phyloP scores from a whole-genome alignment of 352 stramenopile species.

The Aphanomyces invadans region DNA sequence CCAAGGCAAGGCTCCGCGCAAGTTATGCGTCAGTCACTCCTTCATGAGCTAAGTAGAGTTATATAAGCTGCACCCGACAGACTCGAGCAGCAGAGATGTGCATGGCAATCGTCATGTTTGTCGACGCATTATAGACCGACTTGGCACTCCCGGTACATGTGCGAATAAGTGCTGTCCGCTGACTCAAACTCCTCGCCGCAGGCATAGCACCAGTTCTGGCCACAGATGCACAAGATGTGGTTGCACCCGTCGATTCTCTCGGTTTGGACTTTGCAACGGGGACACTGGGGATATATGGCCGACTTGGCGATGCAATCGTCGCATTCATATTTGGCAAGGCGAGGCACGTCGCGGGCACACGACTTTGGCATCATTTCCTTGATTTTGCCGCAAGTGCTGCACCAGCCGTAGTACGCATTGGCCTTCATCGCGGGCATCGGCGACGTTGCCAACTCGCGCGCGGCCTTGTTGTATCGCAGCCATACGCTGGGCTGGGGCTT shows the following conservation, averaged over 20 bases:
- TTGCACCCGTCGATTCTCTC: constrained; percentile 18
- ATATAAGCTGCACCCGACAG: too few species aligned
- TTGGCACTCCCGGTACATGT: too few species aligned
- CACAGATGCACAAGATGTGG: constrained; percentile 20
- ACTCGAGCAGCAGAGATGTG: too few species aligned
- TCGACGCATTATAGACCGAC: too few species aligned
- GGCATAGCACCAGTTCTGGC: constrained; percentile 16
- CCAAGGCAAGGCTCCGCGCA: too few species aligned
- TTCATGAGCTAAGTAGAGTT: too few species aligned
- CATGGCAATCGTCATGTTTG: too few species aligned
- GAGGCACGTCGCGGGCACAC: background rate
- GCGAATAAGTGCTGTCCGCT: background rate
- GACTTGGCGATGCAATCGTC: background rate
- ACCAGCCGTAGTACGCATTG: constrained; percentile 22
- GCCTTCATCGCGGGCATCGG: background rate
- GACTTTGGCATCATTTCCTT: background rate
- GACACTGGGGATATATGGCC: background rate
- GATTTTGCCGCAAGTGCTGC: background rate
- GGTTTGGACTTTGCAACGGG: background rate
- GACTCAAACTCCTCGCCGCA: constrained; percentile 4
- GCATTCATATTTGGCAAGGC: background rate
- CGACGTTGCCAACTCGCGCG: background rate
- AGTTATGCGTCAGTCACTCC: too few species aligned
- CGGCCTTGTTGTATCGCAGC: constrained; percentile 4
- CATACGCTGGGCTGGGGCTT: background rate